Evolutionary conservation across 2,329 filamentous ascomycete genomes (phyloP), one percentile per base, ranked within the genome.

Genomic region (Microcyclosporella mali): DNA sequence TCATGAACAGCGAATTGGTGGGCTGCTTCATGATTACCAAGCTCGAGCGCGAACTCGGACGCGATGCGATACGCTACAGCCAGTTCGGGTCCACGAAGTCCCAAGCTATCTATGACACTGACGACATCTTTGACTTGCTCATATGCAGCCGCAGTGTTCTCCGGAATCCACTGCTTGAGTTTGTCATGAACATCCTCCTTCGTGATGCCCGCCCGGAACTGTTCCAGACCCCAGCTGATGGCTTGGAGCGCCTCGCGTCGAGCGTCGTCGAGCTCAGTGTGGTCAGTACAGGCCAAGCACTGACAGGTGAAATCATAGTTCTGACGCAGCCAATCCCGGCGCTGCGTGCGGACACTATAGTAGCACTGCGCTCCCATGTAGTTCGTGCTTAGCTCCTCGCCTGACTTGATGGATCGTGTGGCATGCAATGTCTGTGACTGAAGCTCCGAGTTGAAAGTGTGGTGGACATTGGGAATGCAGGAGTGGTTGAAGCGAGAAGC

Each of bases 31-130:
- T 30, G 47, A 18, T 49, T 15, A 9, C 37, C 6, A 6, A 49
- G 25, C 4, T 48, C 33, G 8, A 56, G 36, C 2, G 50, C 46
- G 15, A 40, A 21, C 16, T 28, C 40, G 1, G 54, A 50, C 6
- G 54, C 53, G 6, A 50, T 33, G 17, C 51, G 55, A 31, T 57
- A 56, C 12, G 56, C 55, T 32, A 48, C 54, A 35, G 38, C 33
- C 2, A 59, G 45, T 38, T 58, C 54, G 12, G 45, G 32, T 11
- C 39, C 45, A 19, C 43, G 27, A 41, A 97, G 74, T 6, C 90
- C 90, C 68, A 97, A 90, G 66, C 95, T 89, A 31, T 95, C 88
- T 6, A 97, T 77, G 33, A 97, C 74, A 29, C 88, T 84, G 64
- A 97, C 95, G 64, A 97, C 37, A 31, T 55, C 47, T 33, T 53